Base-by-base conservation (phyloP, 495 filamentous ascomycete species). In the Aspergillus panamensis region DNA sequence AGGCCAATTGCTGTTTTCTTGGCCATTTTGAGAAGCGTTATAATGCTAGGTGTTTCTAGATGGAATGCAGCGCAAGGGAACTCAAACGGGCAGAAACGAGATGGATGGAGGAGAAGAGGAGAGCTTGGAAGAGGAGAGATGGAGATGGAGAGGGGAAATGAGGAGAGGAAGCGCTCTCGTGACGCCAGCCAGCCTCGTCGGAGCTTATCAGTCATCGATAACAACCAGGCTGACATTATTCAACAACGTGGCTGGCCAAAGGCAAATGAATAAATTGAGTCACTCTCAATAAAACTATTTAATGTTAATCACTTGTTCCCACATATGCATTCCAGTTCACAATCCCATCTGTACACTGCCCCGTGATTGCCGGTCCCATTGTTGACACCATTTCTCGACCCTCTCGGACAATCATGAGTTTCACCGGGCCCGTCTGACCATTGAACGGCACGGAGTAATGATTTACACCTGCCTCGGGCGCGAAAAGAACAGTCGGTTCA, bases 291-390 rank as follows among this genome's bases (percentile, higher is more conserved):
- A 20, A 56, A 17, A 30, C 17, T 45, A 45, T 19, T 16, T 47
- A n/a, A n/a, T n/a, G n/a, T 33, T 50, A 59, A 20, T 61, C 63
- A 39, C 69, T 76, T 37, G 68, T 72, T 33, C 69, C 76, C 16
- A 77, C 76, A 55, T 66, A 69, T 14, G 77, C 71, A 57, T 81
- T 81, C 65, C 75, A 79, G 49, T 80, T 82, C 21, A 83, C 81
- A 48, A 74, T 64, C 0, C 80, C 82, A 30, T 77, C 65, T n/a
- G 62, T 63, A 42, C 80, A 81, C 31, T 65, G 59, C 6, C 68
- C 73, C 0, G 68, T 69, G 51, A 87, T 85, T 3, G 64, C 69
- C 7, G 80, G 79, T 0, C 85, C 85, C 31, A 57, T 69, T 0
- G 65, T 57, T 1, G 52, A 58, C 20, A 61, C 57, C 16, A 72